phyloP scores from a whole-genome alignment of 1,284 basidiomycete species.

The Peniophora sp. region DNA sequence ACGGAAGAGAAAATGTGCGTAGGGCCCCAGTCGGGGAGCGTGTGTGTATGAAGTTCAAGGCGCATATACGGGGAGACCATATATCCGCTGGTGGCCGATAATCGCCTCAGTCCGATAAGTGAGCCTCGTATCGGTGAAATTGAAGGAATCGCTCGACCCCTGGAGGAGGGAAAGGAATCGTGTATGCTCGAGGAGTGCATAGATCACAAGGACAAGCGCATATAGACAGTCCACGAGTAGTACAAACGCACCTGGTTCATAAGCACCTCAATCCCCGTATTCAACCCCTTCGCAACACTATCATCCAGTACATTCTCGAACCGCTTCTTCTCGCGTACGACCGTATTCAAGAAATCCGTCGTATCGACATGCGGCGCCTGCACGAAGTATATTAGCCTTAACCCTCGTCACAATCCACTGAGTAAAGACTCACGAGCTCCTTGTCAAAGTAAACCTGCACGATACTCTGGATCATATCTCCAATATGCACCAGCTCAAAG shows the following conservation, averaged over 20 bases:
- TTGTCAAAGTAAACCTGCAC: constrained; percentile 98
- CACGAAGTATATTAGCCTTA: not conserved
- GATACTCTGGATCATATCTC: constrained; percentile 96
- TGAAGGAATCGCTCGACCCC: no score
- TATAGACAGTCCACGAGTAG: not conserved
- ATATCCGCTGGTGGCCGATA: no score
- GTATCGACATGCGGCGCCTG: constrained; percentile 83
- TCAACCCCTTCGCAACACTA: constrained; percentile 86
- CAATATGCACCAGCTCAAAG: constrained; percentile 95
- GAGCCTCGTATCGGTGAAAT: no score
- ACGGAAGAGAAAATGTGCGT: no score
- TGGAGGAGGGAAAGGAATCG: no score
- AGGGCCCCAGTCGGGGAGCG: no score
- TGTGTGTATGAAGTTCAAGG: no score
- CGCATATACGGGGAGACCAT: no score
- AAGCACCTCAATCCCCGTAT: constrained; percentile 90
- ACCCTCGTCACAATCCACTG: not conserved
- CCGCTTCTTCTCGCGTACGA: constrained; percentile 93
- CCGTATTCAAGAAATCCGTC: constrained; percentile 89
- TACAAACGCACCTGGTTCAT: constrained; percentile 78
- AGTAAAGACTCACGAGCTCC: constrained; percentile 65
- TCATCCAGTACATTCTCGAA: constrained; percentile 93
- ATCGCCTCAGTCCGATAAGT: no score
- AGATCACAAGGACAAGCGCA: no score
- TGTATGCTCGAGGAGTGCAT: no score